Conservation (phyloP, 805 yeast species). For the Cyberlindnera meyerae region DNA sequence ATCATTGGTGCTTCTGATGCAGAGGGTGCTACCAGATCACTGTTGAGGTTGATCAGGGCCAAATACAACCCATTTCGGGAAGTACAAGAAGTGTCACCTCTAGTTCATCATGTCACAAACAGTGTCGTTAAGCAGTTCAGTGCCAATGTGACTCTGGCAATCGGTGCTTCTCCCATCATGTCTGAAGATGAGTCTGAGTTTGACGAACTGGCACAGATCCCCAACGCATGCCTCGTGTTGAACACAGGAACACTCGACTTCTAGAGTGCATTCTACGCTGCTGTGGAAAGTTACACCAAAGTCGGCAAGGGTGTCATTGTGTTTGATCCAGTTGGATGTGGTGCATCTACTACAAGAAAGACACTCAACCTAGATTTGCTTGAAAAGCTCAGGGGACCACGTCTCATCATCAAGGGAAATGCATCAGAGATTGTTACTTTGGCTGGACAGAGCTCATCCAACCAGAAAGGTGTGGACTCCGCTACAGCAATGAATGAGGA, state of each 20-base stretch:
- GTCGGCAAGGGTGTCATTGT: conserved; percentile 62
- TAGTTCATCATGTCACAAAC: conserved; percentile 86
- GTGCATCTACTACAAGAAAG: conserved; percentile 64
- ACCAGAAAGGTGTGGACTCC: conserved; percentile 75
- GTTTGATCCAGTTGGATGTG: conserved; percentile 91
- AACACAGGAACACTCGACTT: conserved; percentile 90
- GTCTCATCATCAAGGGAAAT: conserved; percentile 74
- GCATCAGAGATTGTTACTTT: conserved; percentile 68
- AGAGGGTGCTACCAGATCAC: conserved; percentile 40
- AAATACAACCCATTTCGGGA: conserved; percentile 4
- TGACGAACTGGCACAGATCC: conserved; percentile 53
- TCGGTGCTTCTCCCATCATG: conserved; percentile 89
- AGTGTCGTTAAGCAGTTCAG: conserved; percentile 83
- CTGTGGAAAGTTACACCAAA: no score
- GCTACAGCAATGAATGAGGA: conserved; percentile 20
- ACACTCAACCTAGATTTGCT: conserved; percentile 44
- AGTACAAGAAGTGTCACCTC: conserved; percentile 39
- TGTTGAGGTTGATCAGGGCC: conserved; percentile 24
- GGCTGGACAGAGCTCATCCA: conserved; percentile 37
- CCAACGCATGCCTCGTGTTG: conserved; percentile 52
- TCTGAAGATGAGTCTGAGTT: conserved; percentile 68
- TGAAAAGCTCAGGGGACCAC: conserved; percentile 47
- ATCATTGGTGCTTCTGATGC: conserved; percentile 65
- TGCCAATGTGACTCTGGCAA: conserved; percentile 79
- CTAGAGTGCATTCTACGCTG: no score